A percentile compares a stretch with the other conserved stretches of the same genome.
Evolutionary conservation across 2,329 filamentous ascomycete genomes (phyloP).

Genomic region (Cytospora paraplurivora): DNA sequence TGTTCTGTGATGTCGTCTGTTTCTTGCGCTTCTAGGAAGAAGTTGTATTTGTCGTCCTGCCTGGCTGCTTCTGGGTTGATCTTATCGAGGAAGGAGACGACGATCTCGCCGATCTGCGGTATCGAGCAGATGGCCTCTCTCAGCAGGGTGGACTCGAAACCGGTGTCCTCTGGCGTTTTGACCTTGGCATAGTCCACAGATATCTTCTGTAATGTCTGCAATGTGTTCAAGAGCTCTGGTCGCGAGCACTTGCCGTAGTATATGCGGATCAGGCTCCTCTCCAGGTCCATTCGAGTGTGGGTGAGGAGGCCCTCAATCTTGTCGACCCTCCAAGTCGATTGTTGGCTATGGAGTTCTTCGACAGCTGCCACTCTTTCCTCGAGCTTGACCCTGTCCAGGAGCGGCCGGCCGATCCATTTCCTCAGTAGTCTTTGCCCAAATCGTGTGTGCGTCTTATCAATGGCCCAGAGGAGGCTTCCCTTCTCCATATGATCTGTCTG

Average conservation of each 20-base stretch:
- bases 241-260: slow-evolving; percentile 97
- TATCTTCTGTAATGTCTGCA: slow-evolving; percentile 84
- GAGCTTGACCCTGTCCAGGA: slow-evolving; percentile 74
- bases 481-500: slow-evolving; percentile 82
- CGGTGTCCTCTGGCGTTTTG: slow-evolving; percentile 64
- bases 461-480: slow-evolving; percentile 92
- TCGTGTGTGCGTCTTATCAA: slow-evolving; percentile 88
- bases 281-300: slow-evolving; percentile 77
- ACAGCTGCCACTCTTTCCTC: slow-evolving; percentile 82
- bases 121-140: slow-evolving; percentile 72
- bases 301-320: slow-evolving; percentile 72
- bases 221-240: slow-evolving; percentile 79
- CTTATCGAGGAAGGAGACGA: slow-evolving; percentile 76
- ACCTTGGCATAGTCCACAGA: slow-evolving; percentile 72
- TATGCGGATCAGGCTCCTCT: slow-evolving; percentile 90
- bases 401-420: slow-evolving; percentile 91
- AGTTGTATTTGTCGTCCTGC: slow-evolving; percentile 88
- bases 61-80: slow-evolving; percentile 82
- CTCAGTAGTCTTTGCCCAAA: slow-evolving; percentile 86
- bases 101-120: slow-evolving; percentile 72
- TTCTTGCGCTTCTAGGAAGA: slow-evolving; percentile 86
- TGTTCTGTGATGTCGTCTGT: slow-evolving; percentile 87
- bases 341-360: slow-evolving; percentile 75
- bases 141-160: slow-evolving; percentile 72
- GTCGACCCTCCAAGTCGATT: slow-evolving; percentile 68